Evolutionary conservation across 2,329 filamentous ascomycete species (phyloP), one percentile per base, ranked within the genome.

Genomic region (Colletotrichum melonis): DNA sequence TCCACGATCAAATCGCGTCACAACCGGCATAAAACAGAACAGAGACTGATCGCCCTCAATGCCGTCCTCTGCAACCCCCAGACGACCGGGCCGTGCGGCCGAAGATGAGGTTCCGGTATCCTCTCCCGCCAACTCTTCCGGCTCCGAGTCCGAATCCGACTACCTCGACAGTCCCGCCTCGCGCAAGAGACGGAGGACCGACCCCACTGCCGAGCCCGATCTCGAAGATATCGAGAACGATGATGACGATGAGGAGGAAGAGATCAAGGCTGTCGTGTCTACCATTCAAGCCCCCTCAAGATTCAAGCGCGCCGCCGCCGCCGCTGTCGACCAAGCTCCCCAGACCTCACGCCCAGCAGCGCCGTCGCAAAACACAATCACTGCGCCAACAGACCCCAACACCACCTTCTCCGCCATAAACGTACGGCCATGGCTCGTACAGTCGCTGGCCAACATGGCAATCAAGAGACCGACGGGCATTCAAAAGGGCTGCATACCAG

Each of bases 381-480:
- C 86, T 62, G 89, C 88, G 4, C 88, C 89, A 14, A 86, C 85
- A 28, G 88, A 91, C 77, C 84, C 85, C 60, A 87, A 91, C 80
- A 85, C 88, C 22, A 93, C 89, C 9, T 98, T 98, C 80, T 89
- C 91, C 22, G 89, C 91, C 12, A 84, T 98, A 64, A 86, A 90
- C 63, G 92, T 98, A 57, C 89, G 91, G 49, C 94, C 94, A 81
- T 99, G 97, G 97, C 91, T 99, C 4, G 92, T 97, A 2, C 90
- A 92, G 74, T 96, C 96, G 1, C 87, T 99, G 58, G 83, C 83
- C 67, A 91, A 90, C 78, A 90, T 91, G 89, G 94, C 95, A 35
- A 98, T 99, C 80, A 94, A 91, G 79, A 88, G 92, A 70, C 97
- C 97, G 0, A 99, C 97, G 0, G 93, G 93, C 19, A 98, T 99